Conservation (phyloP, 2,329 filamentous ascomycete genomes). For the Fusarium odoratissimum region DNA sequence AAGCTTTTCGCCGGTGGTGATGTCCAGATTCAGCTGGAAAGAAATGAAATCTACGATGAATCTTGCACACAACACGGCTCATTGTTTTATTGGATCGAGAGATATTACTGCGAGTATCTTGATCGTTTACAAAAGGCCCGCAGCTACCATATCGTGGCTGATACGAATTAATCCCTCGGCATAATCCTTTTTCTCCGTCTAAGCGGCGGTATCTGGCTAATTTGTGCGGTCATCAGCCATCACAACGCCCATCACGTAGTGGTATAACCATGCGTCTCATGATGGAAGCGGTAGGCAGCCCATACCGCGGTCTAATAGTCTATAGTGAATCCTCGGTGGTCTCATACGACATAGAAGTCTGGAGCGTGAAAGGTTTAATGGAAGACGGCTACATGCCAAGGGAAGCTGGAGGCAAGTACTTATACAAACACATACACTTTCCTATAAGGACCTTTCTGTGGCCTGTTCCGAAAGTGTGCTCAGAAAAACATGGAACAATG, state of each 20-base stretch:
- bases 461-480: not conserved
- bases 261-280: not conserved
- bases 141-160: too few species aligned
- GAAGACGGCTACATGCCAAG: not conserved
- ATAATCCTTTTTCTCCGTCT: too few species aligned
- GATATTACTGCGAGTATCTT: too few species aligned
- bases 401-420: not conserved
- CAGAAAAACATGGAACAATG: not conserved
- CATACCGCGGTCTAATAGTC: not conserved
- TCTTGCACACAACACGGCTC: too few species aligned
- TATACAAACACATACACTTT: not conserved
- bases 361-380: not conserved
- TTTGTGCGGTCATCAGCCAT: not conserved
- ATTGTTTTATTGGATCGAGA: too few species aligned
- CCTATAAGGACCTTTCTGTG: not conserved
- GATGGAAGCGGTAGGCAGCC: not conserved
- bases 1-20: too few species aligned
- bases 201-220: too few species aligned
- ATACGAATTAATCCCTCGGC: too few species aligned
- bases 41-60: too few species aligned
- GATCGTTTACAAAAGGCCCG: too few species aligned
- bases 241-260: not conserved
- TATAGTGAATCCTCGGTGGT: not conserved
- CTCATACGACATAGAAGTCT: not conserved
- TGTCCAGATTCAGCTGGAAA: too few species aligned